Evolutionary conservation across 176 grass and related monocot genomes (phyloP).

Genomic region (Alopecurus myosuroides): DNA sequence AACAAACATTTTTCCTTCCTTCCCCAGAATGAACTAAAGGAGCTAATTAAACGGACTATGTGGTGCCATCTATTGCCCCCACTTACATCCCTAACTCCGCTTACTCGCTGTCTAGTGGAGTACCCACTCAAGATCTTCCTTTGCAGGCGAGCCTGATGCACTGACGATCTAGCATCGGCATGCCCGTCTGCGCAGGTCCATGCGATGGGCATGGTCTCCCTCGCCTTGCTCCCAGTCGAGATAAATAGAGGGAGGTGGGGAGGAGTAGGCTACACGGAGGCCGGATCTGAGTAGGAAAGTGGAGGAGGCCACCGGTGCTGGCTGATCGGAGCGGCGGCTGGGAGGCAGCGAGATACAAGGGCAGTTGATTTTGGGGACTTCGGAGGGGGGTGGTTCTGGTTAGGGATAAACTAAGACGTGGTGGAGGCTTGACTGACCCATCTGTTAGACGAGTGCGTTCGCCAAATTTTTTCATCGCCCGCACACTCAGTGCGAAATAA

Average conservation of each 20-base stretch:
- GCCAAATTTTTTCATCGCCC: neutral
- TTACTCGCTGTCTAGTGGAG: too few relatives aligned
- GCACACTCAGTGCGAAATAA: neutral
- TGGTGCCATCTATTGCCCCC: too few relatives aligned
- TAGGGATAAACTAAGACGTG: neutral
- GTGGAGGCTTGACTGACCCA: neutral
- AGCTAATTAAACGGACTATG: too few relatives aligned
- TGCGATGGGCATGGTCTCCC: neutral
- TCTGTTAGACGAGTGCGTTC: neutral
- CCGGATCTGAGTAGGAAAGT: neutral
- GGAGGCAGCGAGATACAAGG: neutral
- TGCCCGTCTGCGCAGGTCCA: neutral
- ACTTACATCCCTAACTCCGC: too few relatives aligned
- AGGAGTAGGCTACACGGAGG: neutral
- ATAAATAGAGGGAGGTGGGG: neutral
- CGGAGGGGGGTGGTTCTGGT: too few relatives aligned
- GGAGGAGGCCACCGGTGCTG: neutral
- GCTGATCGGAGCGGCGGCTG: neutral
- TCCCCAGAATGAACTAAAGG: too few relatives aligned
- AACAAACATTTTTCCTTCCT: too few relatives aligned
- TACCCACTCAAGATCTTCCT: neutral
- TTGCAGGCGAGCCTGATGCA: too few relatives aligned
- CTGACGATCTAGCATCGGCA: neutral
- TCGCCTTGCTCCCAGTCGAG: neutral
- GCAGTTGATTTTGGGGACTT: neutral